phyloP scores from a whole-genome alignment of 2,329 filamentous ascomycete species.

The Sodiomyces alkalinus region DNA sequence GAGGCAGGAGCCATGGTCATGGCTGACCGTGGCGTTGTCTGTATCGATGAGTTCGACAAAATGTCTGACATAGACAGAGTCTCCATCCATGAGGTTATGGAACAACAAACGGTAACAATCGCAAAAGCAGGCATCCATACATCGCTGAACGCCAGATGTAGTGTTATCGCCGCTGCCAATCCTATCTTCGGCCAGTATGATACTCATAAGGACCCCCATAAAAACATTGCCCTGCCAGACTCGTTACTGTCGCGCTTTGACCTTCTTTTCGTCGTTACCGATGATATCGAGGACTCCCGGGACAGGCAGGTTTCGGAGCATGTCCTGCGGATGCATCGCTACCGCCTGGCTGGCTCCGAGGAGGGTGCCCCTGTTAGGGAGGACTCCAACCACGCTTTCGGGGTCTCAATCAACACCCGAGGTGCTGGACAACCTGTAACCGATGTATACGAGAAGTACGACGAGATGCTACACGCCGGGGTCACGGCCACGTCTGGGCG shows the following conservation, averaged over 20 bases:
- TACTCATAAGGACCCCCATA: slow-evolving; percentile 94
- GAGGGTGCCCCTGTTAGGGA: slow-evolving; percentile 92
- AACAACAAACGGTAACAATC: slow-evolving; percentile 98
- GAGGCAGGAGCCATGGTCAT: slow-evolving; percentile 99
- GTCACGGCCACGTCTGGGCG: slow-evolving; percentile 64
- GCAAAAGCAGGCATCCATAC: slow-evolving; percentile 98
- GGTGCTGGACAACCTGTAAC: slow-evolving; percentile 59
- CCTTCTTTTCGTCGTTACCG: slow-evolving; percentile 91
- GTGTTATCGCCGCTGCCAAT: slow-evolving; percentile 90
- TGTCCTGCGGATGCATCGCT: slow-evolving; percentile 91
- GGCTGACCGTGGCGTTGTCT: slow-evolving; percentile 89
- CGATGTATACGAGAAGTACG: slow-evolving; percentile 91
- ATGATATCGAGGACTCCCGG: slow-evolving; percentile 89
- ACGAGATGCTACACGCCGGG: slow-evolving; percentile 87
- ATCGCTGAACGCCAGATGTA: slow-evolving; percentile 89
- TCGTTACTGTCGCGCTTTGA: slow-evolving; percentile 97
- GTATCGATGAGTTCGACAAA: slow-evolving; percentile 99
- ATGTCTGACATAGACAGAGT: slow-evolving; percentile 98
- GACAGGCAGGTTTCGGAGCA: slow-evolving; percentile 92
- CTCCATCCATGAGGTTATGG: slow-evolving; percentile 99
- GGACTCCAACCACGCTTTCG: slow-evolving; percentile 66
- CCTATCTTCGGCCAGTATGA: slow-evolving; percentile 98
- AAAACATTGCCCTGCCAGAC: slow-evolving; percentile 94
- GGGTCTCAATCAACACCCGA: slow-evolving; percentile 72
- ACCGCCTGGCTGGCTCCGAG: slow-evolving; percentile 81